These are phyloP conservation scores for Aspergillus sp. DNA, from an alignment of 2,329 filamentous ascomycete species.

Conservation along the genomic window DNA sequence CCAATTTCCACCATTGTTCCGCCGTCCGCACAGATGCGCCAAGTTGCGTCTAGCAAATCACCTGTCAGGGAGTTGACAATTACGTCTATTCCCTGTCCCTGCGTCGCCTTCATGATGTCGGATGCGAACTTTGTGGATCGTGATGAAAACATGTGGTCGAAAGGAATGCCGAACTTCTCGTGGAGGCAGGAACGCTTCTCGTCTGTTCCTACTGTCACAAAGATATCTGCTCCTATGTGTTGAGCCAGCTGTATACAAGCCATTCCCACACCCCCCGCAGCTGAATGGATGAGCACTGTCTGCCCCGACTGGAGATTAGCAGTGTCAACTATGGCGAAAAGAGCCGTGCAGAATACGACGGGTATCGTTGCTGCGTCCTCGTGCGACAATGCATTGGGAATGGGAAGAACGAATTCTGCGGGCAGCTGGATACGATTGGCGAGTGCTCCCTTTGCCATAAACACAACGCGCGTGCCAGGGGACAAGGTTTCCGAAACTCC, in stretches of 20 bases:
- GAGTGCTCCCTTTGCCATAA: slow-evolving; percentile 8
- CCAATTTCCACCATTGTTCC: slow-evolving; percentile 24
- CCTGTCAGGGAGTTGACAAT: slow-evolving; percentile 12
- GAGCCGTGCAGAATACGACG: slow-evolving; percentile 21
- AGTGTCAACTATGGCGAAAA: slow-evolving; percentile 24
- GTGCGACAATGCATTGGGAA: slow-evolving; percentile 28
- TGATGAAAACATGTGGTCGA: slow-evolving; percentile 24
- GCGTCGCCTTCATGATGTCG: slow-evolving; percentile 16
- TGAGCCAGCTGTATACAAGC: slow-evolving; percentile 20
- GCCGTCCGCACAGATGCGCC: slow-evolving; percentile 21
- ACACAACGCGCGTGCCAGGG: slow-evolving; percentile 37
- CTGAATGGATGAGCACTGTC: slow-evolving; percentile 23
- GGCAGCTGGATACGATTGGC: slow-evolving; percentile 10
- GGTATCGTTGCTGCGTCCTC: slow-evolving; percentile 28
- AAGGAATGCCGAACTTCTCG: slow-evolving; percentile 14
- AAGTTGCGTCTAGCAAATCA: slow-evolving; percentile 17
- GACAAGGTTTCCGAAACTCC: slow-evolving; percentile 29
- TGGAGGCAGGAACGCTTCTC: slow-evolving; percentile 18
- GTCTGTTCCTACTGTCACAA: slow-evolving; percentile 19
- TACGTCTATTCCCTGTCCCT: slow-evolving; percentile 24
- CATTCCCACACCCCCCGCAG: slow-evolving; percentile 18
- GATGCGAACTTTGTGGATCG: slow-evolving; percentile 15
- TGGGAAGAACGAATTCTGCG: slow-evolving; percentile 12
- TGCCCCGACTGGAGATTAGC: slow-evolving; percentile 16
- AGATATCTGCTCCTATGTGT: slow-evolving; percentile 12